phyloP scores from a whole-genome alignment of 1,139 yeast species.

The Candida anutae region DNA sequence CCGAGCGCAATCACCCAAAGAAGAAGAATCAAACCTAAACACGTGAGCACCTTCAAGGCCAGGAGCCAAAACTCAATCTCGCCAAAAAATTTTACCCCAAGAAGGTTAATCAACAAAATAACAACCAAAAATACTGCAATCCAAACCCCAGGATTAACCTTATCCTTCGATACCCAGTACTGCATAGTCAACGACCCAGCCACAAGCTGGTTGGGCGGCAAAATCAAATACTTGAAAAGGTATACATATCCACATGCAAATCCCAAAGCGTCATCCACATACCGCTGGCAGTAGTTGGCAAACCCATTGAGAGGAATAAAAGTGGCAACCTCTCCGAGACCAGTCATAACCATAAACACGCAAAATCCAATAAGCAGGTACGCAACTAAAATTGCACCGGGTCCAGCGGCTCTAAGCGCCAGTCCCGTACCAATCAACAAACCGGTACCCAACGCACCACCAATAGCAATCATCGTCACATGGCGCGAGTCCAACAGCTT shows the following conservation, averaged over 20 bases:
- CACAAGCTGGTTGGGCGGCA: slow-evolving; percentile 56
- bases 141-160: slow-evolving; percentile 53
- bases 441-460: slow-evolving; percentile 57
- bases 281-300: slow-evolving; percentile 62
- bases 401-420: slow-evolving; percentile 59
- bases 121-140: slow-evolving; percentile 43
- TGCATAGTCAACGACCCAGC: slow-evolving; percentile 57
- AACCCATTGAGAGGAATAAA: slow-evolving; percentile 66
- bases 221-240: slow-evolving; percentile 53
- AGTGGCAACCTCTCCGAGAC: slow-evolving; percentile 71
- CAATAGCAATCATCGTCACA: slow-evolving; percentile 64
- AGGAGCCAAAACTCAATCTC: slow-evolving; percentile 67
- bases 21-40: slow-evolving; percentile 45
- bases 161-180: slow-evolving; percentile 47
- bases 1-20: slow-evolving; percentile 46
- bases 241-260: slow-evolving; percentile 70
- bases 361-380: slow-evolving; percentile 55
- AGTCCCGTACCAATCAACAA: slow-evolving; percentile 64
- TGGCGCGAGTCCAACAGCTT: slow-evolving; percentile 63
- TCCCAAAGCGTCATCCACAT: slow-evolving; percentile 63
- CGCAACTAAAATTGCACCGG: slow-evolving; percentile 57
- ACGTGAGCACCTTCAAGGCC: slow-evolving; percentile 48
- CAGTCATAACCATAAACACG: slow-evolving; percentile 64
- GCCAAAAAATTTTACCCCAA: slow-evolving; percentile 45
- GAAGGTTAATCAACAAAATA: slow-evolving; percentile 24